Percentiles rank a stretch among this genome's conserved stretches.
Conservation (phyloP, 2,329 filamentous ascomycete genomes). For the Alternaria ventricosa region DNA sequence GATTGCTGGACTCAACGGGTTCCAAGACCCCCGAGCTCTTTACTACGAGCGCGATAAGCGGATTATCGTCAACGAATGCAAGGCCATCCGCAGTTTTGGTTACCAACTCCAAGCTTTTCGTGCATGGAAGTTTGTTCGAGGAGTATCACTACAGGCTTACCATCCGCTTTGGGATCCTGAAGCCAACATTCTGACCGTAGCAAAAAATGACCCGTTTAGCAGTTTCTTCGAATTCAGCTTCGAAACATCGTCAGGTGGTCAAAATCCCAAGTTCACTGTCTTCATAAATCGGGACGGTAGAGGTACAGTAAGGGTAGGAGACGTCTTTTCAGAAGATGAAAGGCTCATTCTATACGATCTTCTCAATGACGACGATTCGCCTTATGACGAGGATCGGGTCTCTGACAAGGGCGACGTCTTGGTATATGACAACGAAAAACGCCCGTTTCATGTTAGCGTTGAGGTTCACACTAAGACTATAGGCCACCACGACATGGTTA, state of each 20-base stretch:
- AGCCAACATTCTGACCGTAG: neutral
- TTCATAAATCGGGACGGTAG: neutral
- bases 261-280: neutral
- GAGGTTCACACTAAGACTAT: neutral
- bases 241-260: neutral
- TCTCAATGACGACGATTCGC: neutral
- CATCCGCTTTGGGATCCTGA: neutral
- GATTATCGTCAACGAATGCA: neutral
- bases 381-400: neutral
- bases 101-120: neutral
- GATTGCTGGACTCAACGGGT: neutral
- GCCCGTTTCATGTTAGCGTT: neutral
- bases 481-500: fast-evolving
- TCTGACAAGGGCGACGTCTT: neutral
- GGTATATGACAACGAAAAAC: neutral
- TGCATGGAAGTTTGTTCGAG: neutral
- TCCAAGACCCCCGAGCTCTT: too few species aligned
- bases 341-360: neutral
- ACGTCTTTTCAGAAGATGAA: neutral
- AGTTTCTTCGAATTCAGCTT: neutral
- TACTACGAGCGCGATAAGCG: neutral
- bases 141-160: neutral
- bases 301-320: neutral
- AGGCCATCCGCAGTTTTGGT: neutral
- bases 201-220: fast-evolving